Evolutionary conservation across 192 early-diverging fungal species (phyloP), one percentile per base, ranked within the genome.

Genomic region (Spizellomyces punctatus): DNA sequence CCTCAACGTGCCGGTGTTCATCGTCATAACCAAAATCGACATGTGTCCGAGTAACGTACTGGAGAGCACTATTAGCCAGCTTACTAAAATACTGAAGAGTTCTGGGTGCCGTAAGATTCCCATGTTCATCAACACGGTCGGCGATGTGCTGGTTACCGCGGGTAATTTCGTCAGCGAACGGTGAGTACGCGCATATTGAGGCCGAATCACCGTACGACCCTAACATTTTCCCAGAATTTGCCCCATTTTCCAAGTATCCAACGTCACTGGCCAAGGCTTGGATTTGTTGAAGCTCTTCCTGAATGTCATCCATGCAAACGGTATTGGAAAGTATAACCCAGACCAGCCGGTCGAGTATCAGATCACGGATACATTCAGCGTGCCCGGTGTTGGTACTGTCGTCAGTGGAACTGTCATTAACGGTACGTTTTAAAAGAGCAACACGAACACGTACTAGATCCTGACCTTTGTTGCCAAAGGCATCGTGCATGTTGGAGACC

Each of bases 231-330:
- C 1, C 58, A 84, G 95, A 44, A 83, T 97, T 46, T 97, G 95
- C 63, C 95, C 95, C 6, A 89, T 97, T n/a, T 97, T 97, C 79
- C 93, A 95, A 77, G 88, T 97, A 19, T 93, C 91, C 71, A 97
- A 95, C 69, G 90, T 97, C 19, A 92, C 90, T 17, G 95, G 94
- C 10, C 89, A 90, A 58, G 90, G 90, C 5, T 75, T 94, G 65
- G 73, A 90, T 86, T 67, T 76, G 14, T 82, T 97, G 64, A 88
- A 88, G 66, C 85, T 88, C 36, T 97, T 95, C 78, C 81, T 97
- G 58, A 97, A 97, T 65, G 79, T 96, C 5, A 75, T 97, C 54
- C 91, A 90, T 4, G 72, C 78, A 12, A 84, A 79, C 59, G 78
- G 85, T 42, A 73, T 80, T 68, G 81, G 82, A 69, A 81, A 87